Evolutionary conservation across 306 rosid genomes (phyloP).

Genomic region (Quercus glauca): DNA sequence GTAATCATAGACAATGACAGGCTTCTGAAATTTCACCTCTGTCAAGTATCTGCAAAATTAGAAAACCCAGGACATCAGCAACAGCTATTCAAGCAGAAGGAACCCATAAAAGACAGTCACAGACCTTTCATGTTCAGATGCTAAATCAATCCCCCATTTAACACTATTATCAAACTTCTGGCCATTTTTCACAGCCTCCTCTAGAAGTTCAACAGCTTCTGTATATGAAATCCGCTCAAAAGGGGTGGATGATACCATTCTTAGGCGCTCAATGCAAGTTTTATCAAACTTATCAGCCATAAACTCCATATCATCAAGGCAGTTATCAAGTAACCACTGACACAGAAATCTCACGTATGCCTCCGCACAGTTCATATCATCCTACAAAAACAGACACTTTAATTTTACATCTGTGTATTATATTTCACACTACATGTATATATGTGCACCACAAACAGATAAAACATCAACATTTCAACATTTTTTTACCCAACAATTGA

Average conservation of each 20-base stretch:
- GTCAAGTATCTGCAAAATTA: conserved; percentile 71
- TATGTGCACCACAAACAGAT: conserved; percentile 2
- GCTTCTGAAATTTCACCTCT: conserved; percentile 81
- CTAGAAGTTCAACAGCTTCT: conserved; percentile 78
- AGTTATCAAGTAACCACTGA: conserved; percentile 87
- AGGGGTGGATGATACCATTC: conserved; percentile 80
- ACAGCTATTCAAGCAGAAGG: conserved; percentile 12
- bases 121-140: conserved; percentile 97
- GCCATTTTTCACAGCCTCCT: conserved; percentile 74
- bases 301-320: conserved; percentile 89
- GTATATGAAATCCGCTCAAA: conserved; percentile 72
- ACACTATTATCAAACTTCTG: conserved; percentile 88
- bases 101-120: background rate
- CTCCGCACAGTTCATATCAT: conserved; percentile 97
- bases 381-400: conserved; percentile 43
- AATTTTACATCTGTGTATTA: background rate
- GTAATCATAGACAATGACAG: conserved; percentile 87
- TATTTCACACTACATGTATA: background rate
- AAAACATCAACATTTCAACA: background rate
- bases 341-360: conserved; percentile 82
- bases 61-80: conserved; percentile 18
- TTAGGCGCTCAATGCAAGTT: conserved; percentile 76
- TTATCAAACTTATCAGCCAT: conserved; percentile 78
- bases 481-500: too few species aligned
- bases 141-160: conserved; percentile 92